Percentiles rank a stretch among this genome's conserved stretches.
Conservation (phyloP, 2,329 filamentous ascomycete species). For the Penicillium polonicum region DNA sequence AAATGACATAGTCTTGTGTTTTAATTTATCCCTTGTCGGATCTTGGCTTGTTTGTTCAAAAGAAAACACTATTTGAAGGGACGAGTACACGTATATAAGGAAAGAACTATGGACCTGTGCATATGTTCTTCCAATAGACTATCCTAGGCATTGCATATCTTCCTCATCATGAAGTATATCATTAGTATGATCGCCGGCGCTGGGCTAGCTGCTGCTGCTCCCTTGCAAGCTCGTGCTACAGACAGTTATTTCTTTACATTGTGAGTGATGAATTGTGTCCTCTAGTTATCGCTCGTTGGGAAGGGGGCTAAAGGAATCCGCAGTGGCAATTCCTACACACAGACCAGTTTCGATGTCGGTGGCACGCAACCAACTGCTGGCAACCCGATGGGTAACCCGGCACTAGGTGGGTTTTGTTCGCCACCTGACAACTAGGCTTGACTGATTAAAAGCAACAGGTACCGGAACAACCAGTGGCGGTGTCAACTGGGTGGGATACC, state of each 20-base stretch:
- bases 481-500: constrained; percentile 53
- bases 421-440: not conserved
- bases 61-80: not conserved
- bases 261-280: constrained; percentile 23
- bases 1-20: not conserved
- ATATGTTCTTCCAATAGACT: not conserved
- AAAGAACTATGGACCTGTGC: not conserved
- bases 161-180: constrained; percentile 13
- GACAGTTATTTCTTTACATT: constrained; percentile 45
- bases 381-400: constrained; percentile 63
- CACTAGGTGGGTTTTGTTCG: constrained; percentile 25
- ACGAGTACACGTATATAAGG: not conserved
- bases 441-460: constrained; percentile 35
- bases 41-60: not conserved
- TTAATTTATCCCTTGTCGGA: not conserved
- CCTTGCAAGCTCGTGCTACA: constrained; percentile 10
- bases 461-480: constrained; percentile 52
- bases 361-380: constrained; percentile 51
- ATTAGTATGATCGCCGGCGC: constrained; percentile 12
- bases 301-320: not conserved
- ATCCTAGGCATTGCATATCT: not conserved
- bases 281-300: too few species aligned
- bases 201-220: constrained; percentile 19
- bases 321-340: constrained; percentile 61
- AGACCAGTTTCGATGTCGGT: constrained; percentile 58